Conservation (phyloP, 306 rosid species). For the Quercus dentata region DNA sequence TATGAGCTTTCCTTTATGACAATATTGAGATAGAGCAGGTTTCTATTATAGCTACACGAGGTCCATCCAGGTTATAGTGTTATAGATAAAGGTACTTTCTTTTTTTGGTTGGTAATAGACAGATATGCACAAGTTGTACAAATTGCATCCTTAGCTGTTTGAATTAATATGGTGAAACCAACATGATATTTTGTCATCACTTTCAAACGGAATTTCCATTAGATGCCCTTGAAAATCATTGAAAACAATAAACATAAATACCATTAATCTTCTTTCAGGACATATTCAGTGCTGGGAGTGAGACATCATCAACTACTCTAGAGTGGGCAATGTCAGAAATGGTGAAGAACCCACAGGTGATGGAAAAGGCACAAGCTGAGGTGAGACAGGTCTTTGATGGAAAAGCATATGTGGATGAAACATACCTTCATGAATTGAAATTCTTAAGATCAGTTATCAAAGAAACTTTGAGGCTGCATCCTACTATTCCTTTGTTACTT, state of each 20-base stretch:
- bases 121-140: too few species aligned
- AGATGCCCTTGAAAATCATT: background rate
- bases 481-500: slow-evolving; percentile 27
- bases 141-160: too few species aligned
- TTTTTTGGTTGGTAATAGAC: too few species aligned
- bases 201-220: background rate
- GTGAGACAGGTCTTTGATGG: slow-evolving; percentile 25
- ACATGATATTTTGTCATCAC: background rate
- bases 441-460: slow-evolving; percentile 21
- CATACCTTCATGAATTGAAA: slow-evolving; percentile 11
- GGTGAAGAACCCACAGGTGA: slow-evolving; percentile 29
- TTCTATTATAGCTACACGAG: too few species aligned
- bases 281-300: slow-evolving; percentile 42
- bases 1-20: too few species aligned
- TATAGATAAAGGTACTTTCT: too few species aligned
- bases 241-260: background rate
- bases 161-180: too few species aligned
- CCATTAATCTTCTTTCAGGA: slow-evolving; percentile 27
- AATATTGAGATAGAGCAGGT: too few species aligned
- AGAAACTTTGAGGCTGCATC: slow-evolving; percentile 35
- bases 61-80: too few species aligned
- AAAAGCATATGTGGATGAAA: slow-evolving; percentile 25
- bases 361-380: slow-evolving; percentile 36
- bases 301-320: slow-evolving; percentile 16
- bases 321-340: slow-evolving; percentile 53